Conservation (phyloP, 2,329 filamentous ascomycete species). For the Cryphonectria carpinicola region DNA sequence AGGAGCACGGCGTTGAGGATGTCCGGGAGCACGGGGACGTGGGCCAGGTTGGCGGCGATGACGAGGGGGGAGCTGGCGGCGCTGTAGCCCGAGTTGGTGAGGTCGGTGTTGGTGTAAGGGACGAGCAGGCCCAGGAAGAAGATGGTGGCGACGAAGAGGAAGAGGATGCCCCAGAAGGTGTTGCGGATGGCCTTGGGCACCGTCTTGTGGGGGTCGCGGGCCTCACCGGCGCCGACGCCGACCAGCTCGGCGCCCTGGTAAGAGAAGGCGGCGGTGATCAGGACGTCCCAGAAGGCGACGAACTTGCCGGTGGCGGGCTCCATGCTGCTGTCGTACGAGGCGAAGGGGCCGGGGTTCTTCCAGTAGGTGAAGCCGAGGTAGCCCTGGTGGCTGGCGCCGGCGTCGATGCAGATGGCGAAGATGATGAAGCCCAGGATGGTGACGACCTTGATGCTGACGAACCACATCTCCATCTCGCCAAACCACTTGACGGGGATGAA, state of each 20-base stretch:
- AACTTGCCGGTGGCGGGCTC: constrained; percentile 24
- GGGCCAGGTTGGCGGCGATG: constrained; percentile 52
- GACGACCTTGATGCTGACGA: constrained; percentile 28
- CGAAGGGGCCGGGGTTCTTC: constrained; percentile 43
- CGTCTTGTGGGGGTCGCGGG: constrained; percentile 45
- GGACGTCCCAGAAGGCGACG: constrained; percentile 29
- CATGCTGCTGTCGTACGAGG: constrained; percentile 19
- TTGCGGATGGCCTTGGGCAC: constrained; percentile 61
- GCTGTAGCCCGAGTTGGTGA: constrained; percentile 46
- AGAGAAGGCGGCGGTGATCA: constrained; percentile 27
- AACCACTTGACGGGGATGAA: constrained; percentile 29
- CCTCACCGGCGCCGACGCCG: constrained; percentile 47
- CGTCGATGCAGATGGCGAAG: constrained; percentile 63
- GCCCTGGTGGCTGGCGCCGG: constrained; percentile 46
- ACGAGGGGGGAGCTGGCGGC: constrained; percentile 57
- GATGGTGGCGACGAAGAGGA: constrained; percentile 63
- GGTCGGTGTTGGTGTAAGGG: constrained; percentile 50
- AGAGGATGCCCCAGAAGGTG: constrained; percentile 64
- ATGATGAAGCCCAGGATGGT: constrained; percentile 52
- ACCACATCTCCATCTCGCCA: constrained; percentile 26
- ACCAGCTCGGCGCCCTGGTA: constrained; percentile 32
- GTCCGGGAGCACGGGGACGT: constrained; percentile 52
- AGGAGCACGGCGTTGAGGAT: constrained; percentile 60
- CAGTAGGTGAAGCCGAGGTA: constrained; percentile 28
- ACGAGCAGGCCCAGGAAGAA: constrained; percentile 65